Conservation (phyloP, 2,329 filamentous ascomycete species). For the Cytospora piceae region DNA sequence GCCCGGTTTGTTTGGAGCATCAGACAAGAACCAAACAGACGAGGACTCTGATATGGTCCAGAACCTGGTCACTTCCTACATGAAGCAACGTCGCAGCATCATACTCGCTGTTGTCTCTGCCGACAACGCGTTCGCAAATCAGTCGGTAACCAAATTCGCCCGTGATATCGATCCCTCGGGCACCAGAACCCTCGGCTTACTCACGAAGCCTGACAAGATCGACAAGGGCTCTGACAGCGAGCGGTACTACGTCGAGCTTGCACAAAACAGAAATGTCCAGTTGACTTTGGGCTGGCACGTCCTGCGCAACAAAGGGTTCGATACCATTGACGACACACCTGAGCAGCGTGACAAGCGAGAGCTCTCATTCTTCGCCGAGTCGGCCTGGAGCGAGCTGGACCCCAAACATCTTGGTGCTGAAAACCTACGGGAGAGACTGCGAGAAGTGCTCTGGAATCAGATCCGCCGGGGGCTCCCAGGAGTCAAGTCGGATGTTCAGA, state of each 20-base stretch:
- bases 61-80: slow-evolving; percentile 57
- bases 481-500: slow-evolving; percentile 48
- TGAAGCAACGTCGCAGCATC: slow-evolving; percentile 59
- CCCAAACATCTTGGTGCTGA: slow-evolving; percentile 50
- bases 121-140: slow-evolving; percentile 60
- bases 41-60: slow-evolving; percentile 50
- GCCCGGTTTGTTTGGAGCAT: slow-evolving; percentile 57
- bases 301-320: slow-evolving; percentile 50
- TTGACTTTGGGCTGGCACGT: slow-evolving; percentile 59
- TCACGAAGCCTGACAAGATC: slow-evolving; percentile 59
- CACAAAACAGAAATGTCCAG: slow-evolving; percentile 49
- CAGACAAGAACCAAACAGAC: slow-evolving; percentile 51
- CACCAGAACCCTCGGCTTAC: slow-evolving; percentile 56
- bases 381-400: slow-evolving; percentile 44
- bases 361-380: slow-evolving; percentile 47
- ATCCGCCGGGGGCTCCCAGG: slow-evolving; percentile 51
- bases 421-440: slow-evolving; percentile 52
- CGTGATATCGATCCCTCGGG: slow-evolving; percentile 41
- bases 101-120: slow-evolving; percentile 63
- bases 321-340: slow-evolving; percentile 38
- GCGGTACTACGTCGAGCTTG: slow-evolving; percentile 45
- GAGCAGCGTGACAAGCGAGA: slow-evolving; percentile 46
- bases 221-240: slow-evolving; percentile 46
- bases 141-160: slow-evolving; percentile 57
- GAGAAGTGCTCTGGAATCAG: slow-evolving; percentile 52